Conservation (phyloP, 768 basidiomycete species). For the Albatrellus ellisii region DNA sequence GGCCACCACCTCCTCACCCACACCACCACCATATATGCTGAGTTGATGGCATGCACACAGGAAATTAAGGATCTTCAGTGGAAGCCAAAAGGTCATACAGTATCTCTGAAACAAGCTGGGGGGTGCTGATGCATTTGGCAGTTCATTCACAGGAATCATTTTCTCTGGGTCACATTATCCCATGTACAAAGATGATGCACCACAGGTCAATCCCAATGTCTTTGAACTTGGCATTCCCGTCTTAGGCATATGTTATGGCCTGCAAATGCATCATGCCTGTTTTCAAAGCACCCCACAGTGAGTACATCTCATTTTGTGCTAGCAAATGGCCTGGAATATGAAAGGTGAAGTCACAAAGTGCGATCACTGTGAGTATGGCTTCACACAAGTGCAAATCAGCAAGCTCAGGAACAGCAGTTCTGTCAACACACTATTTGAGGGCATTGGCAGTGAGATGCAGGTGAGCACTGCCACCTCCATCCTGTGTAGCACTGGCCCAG, state of each 20-base stretch:
- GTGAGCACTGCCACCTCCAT: conserved; percentile 28
- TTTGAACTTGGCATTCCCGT: conserved; percentile 85
- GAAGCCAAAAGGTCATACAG: conserved; percentile 77
- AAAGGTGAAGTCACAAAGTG: conserved; percentile 77
- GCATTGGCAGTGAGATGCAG: conserved; percentile 81
- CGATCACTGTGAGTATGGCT: conserved; percentile 91
- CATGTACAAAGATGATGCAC: conserved; percentile 86
- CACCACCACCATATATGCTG: too few relatives aligned
- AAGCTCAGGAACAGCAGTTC: conserved; percentile 39
- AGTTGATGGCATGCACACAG: conserved; percentile 93
- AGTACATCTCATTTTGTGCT: conserved; percentile 2
- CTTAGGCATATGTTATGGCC: conserved; percentile 93
- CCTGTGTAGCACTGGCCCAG: too few relatives aligned
- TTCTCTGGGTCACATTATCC: conserved; percentile 97
- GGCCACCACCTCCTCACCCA: too few relatives aligned
- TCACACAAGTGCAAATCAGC: conserved; percentile 66
- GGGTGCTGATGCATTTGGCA: neutral
- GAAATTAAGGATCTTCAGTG: conserved; percentile 79
- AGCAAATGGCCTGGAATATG: conserved; percentile 90
- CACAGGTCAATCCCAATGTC: conserved; percentile 86
- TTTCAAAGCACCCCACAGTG: neutral
- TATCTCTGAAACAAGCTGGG: neutral
- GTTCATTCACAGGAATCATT: conserved; percentile 58
- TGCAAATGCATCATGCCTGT: conserved; percentile 84
- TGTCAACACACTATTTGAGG: conserved; percentile 72